These are phyloP conservation scores for Penicillium sp. DNA, from an alignment of 2,329 filamentous ascomycete genomes.

Conservation along the genomic window DNA sequence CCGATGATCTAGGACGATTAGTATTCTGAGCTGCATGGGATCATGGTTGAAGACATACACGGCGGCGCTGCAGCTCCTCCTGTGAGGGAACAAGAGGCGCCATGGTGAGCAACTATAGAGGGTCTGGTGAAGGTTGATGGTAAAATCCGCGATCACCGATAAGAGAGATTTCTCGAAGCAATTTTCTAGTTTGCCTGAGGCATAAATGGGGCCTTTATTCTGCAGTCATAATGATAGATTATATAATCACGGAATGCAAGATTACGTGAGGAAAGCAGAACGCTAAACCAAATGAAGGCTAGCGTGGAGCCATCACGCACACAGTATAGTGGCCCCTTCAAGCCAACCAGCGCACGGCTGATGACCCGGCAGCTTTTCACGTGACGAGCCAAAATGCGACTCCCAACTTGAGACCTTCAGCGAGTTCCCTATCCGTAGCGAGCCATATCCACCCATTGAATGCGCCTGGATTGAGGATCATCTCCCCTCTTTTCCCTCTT, in stretches of 20 bases:
- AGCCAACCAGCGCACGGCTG: conserved; percentile 37
- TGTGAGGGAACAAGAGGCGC: conserved; percentile 44
- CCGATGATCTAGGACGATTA: conserved; percentile 66
- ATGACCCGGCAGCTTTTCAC: conserved; percentile 40
- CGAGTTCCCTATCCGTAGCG: conserved; percentile 31
- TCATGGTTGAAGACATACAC: conserved; percentile 33
- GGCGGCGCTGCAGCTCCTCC: conserved; percentile 46
- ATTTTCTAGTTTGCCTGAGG: conserved; percentile 36
- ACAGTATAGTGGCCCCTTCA: conserved; percentile 20
- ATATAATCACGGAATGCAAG: background rate
- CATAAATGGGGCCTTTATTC: conserved; percentile 25
- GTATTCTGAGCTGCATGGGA: background rate
- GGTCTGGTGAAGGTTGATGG: conserved; percentile 18
- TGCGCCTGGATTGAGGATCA: conserved; percentile 41
- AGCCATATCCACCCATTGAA: conserved; percentile 35
- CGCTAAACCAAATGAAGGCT: conserved; percentile 1
- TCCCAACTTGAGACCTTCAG: conserved; percentile 33
- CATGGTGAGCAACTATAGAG: conserved; percentile 32
- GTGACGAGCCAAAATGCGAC: conserved; percentile 39
- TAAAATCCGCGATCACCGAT: conserved; percentile 25
- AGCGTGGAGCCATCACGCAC: background rate
- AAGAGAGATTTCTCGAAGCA: conserved; percentile 34
- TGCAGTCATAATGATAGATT: background rate
- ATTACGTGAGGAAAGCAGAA: background rate
- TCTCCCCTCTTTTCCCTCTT: conserved; percentile 24